These are phyloP conservation scores for Lasiodiplodia gonubiensis DNA, from an alignment of 2,329 filamentous ascomycete species.

Conservation along the genomic window DNA sequence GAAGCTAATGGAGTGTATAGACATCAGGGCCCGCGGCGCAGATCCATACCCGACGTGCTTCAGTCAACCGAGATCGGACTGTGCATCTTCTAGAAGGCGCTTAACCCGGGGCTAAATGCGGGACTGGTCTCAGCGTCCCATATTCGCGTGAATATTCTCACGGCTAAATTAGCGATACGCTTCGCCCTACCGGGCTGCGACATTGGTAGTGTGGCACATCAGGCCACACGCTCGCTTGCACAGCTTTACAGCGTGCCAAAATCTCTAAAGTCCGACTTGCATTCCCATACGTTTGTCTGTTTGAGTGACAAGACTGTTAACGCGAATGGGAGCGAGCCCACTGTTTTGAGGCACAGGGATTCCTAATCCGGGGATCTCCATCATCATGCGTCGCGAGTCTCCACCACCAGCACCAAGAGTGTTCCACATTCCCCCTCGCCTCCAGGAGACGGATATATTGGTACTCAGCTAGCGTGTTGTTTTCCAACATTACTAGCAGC, in stretches of 20 bases:
- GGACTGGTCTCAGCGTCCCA: background rate
- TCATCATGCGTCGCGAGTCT: constrained; percentile 7
- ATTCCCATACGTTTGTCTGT: background rate
- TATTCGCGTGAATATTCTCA: background rate
- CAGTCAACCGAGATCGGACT: no score
- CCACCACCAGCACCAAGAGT: background rate
- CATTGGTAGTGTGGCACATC: background rate
- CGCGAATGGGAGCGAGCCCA: background rate
- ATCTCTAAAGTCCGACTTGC: background rate
- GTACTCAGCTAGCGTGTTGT: background rate
- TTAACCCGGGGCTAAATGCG: background rate
- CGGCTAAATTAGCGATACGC: background rate
- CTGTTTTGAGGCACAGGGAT: background rate
- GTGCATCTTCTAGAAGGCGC: background rate
- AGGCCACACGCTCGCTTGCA: background rate
- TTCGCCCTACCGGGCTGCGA: background rate
- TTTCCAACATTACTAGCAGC: background rate
- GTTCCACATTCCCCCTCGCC: background rate
- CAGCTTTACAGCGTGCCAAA: background rate
- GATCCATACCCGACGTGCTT: background rate
- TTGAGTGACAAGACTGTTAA: background rate
- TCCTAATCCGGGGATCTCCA: constrained; percentile 9
- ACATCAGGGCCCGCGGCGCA: background rate
- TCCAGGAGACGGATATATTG: background rate
- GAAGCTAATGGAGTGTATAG: background rate